These are phyloP conservation scores for Geotrichum aggregatum DNA, from an alignment of 1,139 yeast genomes.

Conservation along the genomic window DNA sequence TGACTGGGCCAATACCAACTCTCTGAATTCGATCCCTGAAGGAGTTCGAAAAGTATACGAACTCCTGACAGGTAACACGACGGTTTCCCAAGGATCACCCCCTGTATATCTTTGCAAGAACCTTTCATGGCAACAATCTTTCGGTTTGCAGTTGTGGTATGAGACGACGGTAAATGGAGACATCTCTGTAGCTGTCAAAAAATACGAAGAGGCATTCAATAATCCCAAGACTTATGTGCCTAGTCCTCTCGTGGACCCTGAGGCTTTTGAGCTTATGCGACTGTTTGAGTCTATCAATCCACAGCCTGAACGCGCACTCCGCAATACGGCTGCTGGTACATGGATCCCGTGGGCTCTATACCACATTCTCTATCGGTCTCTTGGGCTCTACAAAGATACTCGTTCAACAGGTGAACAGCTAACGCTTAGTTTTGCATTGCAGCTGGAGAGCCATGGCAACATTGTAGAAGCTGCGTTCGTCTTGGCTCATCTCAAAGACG, in stretches of 20 bases:
- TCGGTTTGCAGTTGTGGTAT: conserved; percentile 59
- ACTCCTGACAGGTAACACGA: conserved; percentile 54
- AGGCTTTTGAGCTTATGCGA: conserved; percentile 36
- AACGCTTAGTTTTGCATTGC: conserved; percentile 50
- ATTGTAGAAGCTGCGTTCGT: conserved; percentile 63
- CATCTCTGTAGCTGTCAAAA: conserved; percentile 40
- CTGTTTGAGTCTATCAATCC: conserved; percentile 43
- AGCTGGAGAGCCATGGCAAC: conserved; percentile 47
- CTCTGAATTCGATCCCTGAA: conserved; percentile 47
- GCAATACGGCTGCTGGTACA: conserved; percentile 32
- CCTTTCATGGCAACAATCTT: conserved; percentile 63
- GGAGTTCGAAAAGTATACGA: conserved; percentile 57
- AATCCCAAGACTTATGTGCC: conserved; percentile 26
- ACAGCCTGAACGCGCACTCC: conserved; percentile 27
- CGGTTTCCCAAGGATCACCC: conserved; percentile 31
- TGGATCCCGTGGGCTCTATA: conserved; percentile 56
- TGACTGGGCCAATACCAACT: conserved; percentile 55
- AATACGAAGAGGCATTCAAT: conserved; percentile 32
- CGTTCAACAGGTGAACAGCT: conserved; percentile 44
- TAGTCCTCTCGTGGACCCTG: conserved; percentile 31
- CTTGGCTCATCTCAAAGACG: conserved; percentile 50
- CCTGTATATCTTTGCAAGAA: conserved; percentile 41
- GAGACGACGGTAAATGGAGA: conserved; percentile 46
- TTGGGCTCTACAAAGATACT: conserved; percentile 22
- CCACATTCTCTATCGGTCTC: conserved; percentile 41